Base-by-base conservation (phyloP, 805 yeast species). In the Cyberlindnera sargentensis region DNA sequence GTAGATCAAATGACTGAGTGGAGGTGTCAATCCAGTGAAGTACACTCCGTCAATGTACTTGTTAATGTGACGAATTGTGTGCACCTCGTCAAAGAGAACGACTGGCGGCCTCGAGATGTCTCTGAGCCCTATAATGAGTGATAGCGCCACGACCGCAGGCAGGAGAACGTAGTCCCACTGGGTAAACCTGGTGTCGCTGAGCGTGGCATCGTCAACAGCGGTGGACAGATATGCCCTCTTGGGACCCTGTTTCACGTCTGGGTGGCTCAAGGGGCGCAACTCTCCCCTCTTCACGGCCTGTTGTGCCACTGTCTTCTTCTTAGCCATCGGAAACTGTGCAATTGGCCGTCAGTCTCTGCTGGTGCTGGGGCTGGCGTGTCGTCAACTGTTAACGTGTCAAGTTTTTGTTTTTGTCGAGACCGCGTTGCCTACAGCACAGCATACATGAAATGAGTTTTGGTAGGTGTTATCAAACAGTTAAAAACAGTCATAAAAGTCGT, bases 21-120 rank as follows among this genome's bases (percentile, higher is more conserved):
- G 90, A 8, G 91, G 90, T 49, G 82, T 83, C 27, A 81, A 81
- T 53, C 82, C 89, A 52, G 82, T 67, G 61, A 80, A 82, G 58
- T 77, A 82, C 34, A 72, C 68, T 25, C 86, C 85, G 41, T 66
- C 66, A 49, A 70, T 70, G 60, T 79, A 78, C 32, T 69, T 64
- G 36, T 60, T 52, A 7, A 69, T 66, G 49, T 60, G 68, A 1
- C 63, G 62, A 6, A 71, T 69, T 34, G 68, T 60, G 47, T 71
- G 73, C 1, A 63, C 62, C 48, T 76, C 80, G 50, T 72, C 78
- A 49, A 71, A 71, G n/a, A 72, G 69, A 23, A 73, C 71, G n/a
- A 58, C 54, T 8, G 32, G 7, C 4, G 52, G 52, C 23, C 25
- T n/a, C 5, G 42, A 37, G 3, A 65, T 27, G 2, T 43, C 64